Conservation (phyloP, 805 yeast genomes). For the Candida montana region DNA sequence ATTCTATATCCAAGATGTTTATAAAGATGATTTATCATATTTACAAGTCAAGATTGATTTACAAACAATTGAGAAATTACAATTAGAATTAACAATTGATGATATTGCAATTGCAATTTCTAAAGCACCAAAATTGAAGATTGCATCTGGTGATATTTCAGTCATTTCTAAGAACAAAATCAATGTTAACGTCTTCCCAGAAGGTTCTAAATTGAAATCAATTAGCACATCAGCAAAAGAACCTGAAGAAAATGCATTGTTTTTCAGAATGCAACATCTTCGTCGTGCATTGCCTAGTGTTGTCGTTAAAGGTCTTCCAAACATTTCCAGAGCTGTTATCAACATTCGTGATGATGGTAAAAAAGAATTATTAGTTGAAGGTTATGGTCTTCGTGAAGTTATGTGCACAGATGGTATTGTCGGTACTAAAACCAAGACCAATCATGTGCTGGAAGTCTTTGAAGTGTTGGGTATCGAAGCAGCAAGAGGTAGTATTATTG, state of each 20-base stretch:
- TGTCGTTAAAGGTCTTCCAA: constrained; percentile 89
- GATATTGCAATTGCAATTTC: constrained; percentile 81
- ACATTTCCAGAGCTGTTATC: constrained; percentile 92
- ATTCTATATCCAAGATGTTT: constrained; percentile 88
- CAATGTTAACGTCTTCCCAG: constrained; percentile 53
- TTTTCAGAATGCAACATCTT: constrained; percentile 84
- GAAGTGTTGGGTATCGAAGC: constrained; percentile 96
- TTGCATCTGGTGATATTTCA: constrained; percentile 64
- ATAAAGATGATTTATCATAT: constrained; percentile 70
- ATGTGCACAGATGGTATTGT: constrained; percentile 97
- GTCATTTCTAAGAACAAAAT: constrained; percentile 61
- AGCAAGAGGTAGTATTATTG: constrained; percentile 86
- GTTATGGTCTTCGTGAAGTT: constrained; percentile 92
- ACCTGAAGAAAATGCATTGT: constrained; percentile 45
- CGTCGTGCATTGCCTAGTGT: constrained; percentile 81
- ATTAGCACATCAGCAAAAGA: constrained; percentile 37
- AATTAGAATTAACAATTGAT: constrained; percentile 80
- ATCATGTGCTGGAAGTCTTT: constrained; percentile 86
- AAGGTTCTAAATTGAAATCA: constrained; percentile 36
- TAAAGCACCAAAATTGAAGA: constrained; percentile 84
- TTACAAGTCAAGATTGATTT: constrained; percentile 78
- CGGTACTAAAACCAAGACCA: constrained; percentile 81
- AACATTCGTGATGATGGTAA: constrained; percentile 82
- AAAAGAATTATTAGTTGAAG: constrained; percentile 93
- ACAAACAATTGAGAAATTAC: constrained; percentile 80